A percentile compares a stretch with the other conserved stretches of the same genome.
Evolutionary conservation across 2,329 filamentous ascomycete species (phyloP).

Genomic region (Pseudogymnoascus sp.): DNA sequence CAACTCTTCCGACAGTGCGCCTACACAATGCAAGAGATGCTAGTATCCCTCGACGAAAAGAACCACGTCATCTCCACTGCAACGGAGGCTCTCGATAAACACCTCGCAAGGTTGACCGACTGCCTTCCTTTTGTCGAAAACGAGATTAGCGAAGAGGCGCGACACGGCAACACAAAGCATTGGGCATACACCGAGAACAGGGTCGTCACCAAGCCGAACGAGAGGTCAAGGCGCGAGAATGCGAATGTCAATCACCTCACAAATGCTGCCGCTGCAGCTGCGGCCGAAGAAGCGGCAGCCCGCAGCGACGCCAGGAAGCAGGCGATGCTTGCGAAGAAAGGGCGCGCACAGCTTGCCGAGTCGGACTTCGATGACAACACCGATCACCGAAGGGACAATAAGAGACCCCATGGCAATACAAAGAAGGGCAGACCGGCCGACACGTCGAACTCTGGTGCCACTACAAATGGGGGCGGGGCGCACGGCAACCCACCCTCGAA

Average conservation of each 20-base stretch:
- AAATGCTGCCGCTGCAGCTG: slow-evolving; percentile 64
- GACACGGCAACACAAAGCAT: slow-evolving; percentile 83
- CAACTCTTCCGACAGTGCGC: slow-evolving; percentile 73
- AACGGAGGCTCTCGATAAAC: slow-evolving; percentile 79
- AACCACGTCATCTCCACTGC: slow-evolving; percentile 93
- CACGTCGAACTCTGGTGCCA: slow-evolving; percentile 47
- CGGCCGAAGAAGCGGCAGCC: slow-evolving; percentile 76
- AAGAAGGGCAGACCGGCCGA: slow-evolving; percentile 60
- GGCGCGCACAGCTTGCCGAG: slow-evolving; percentile 49
- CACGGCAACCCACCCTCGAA: slow-evolving; percentile 56
- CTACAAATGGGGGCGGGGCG: slow-evolving; percentile 46
- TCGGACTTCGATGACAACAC: slow-evolving; percentile 71
- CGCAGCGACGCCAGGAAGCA: slow-evolving; percentile 81
- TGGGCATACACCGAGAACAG: slow-evolving; percentile 94
- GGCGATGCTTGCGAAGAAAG: slow-evolving; percentile 67
- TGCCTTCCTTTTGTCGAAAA: slow-evolving; percentile 79
- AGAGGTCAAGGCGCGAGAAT: slow-evolving; percentile 71
- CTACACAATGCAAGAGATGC: slow-evolving; percentile 71
- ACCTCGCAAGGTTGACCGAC: slow-evolving; percentile 76
- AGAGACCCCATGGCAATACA: slow-evolving; percentile 53
- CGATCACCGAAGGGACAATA: slow-evolving; percentile 41
- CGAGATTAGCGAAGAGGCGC: slow-evolving; percentile 91
- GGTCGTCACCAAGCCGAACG: slow-evolving; percentile 54
- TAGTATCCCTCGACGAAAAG: slow-evolving; percentile 91
- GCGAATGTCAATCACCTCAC: slow-evolving; percentile 62